Base-by-base conservation (phyloP, 768 basidiomycete genomes). In the Rhodotorula graminis region DNA sequence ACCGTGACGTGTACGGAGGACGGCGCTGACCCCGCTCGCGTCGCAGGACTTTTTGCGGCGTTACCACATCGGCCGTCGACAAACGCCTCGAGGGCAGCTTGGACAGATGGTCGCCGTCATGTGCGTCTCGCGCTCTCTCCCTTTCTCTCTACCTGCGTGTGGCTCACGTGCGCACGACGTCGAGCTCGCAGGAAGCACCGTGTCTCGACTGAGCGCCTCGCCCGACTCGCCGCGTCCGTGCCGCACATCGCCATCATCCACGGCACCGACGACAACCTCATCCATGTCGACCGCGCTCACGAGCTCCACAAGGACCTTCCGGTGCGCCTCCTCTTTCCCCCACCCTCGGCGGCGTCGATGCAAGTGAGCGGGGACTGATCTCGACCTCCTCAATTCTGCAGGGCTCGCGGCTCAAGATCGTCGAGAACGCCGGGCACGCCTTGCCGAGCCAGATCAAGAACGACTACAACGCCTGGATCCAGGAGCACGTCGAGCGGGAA, bases 201-300 rank as follows among this genome's bases (percentile, higher is more conserved):
- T 27, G 42, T 77, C 12, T 62, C 74, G 23, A 53, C 57, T 3
- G 50, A 67, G 1, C 57, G 65, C 6, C 49, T 71, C 29, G 44
- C 27, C 15, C 1, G 29, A 16, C 25, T 74, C 7, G 53, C 53
- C 0, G 31, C 55, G 6, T 29, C 25, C 0, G 44, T 75, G 25
- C 66, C 66, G 2, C 44, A 67, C 9, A 65, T 74, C 12, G 66
- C 67, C 3, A 69, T 78, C 53, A 67, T 78, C 9, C 76, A 76
- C 53, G 77, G 77, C 18, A 63, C 63, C 40, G 63, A 64, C 9
- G 77, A 78, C 56, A 53, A 68, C n/a, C 49, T 78, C 46, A 69
- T 78, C 18, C 16, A 64, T 7, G 69, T 76, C 12, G 42, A 67
- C 23, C 53, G 72, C 31, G 73, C 64, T 27, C 58, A 46, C 27